Base-by-base conservation (phyloP, 352 stramenopile genomes). In the Peronosclerospora sorghi region DNA sequence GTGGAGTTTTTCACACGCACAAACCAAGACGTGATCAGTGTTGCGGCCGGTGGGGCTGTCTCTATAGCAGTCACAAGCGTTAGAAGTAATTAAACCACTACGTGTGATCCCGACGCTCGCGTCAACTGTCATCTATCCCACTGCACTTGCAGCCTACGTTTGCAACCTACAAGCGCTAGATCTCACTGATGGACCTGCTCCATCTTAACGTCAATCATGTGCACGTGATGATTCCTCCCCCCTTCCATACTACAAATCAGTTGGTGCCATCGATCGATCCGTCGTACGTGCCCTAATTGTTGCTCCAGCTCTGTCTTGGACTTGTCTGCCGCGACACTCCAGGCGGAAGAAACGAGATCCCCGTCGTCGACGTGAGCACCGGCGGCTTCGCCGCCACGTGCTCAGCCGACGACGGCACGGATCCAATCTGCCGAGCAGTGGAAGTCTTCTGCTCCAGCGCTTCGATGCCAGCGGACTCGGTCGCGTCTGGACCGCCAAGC, bases 31-130 rank as follows among this genome's bases (percentile, higher is more conserved):
- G 65, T 91, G 7, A 15, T 57, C 10, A 54, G 35, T 2, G 51
- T 68, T n/a, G 39, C 39, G 15, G 75, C 71, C 1, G 78, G 66
- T 27, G 75, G 78, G 2, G 78, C 78, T 9, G 73, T 83, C 24
- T 91, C 78, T 6, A 58, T 88, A 27, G 78, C 65, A 8, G 42
- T 77, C 3, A 61, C 56, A 3, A 45, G 21, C 18, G 6, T 24
- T 41, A 40, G 17, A 35, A 27, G 18, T 9, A 12, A 26, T 14
- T 57, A 56, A 26, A 6, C 21, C 21, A 26, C 6, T 26, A 26
- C 6, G 6, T 26, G 21, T 26, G 21, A 26, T 26, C 21, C 6
- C 21, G 6, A 26, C 21, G 21, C 21, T 26, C 21, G 21, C 21
- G 21, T 6, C 4, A 26, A 26, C 4, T n/a, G n/a, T n/a, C n/a